A percentile compares a stretch with the other conserved stretches of the same genome.
Conservation (phyloP, 805 yeast species). For the Candida lessepsii region DNA sequence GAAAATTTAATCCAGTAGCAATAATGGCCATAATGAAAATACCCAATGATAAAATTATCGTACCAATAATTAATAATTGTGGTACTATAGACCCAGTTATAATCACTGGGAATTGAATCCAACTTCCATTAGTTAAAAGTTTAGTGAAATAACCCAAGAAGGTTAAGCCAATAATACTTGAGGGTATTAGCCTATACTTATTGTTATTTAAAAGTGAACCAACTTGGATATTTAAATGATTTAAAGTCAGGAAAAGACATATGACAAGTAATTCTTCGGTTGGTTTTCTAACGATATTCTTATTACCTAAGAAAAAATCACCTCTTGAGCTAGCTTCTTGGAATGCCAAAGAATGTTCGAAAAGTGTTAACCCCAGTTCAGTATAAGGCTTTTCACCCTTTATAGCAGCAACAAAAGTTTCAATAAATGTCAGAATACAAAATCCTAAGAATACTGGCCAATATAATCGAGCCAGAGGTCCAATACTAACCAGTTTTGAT, state of each 20-base stretch:
- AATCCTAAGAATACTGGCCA: slow-evolving; percentile 59
- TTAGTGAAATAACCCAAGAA: slow-evolving; percentile 46
- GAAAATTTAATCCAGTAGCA: slow-evolving; percentile 45
- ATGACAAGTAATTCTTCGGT: slow-evolving; percentile 52
- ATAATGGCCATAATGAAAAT: slow-evolving; percentile 60
- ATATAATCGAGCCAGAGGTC: slow-evolving; percentile 52
- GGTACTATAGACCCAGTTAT: slow-evolving; percentile 64
- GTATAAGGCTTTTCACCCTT: slow-evolving; percentile 55
- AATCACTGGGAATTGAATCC: slow-evolving; percentile 52
- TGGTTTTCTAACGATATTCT: slow-evolving; percentile 34
- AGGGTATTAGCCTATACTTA: slow-evolving; percentile 60
- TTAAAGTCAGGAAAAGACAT: slow-evolving; percentile 54
- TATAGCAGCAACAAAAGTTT: slow-evolving; percentile 60
- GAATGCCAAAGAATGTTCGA: slow-evolving; percentile 74
- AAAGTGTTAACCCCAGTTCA: slow-evolving; percentile 68
- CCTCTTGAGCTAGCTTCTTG: slow-evolving; percentile 60
- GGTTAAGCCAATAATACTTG: slow-evolving; percentile 54
- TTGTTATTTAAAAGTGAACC: slow-evolving; percentile 55
- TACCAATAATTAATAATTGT: slow-evolving; percentile 53
- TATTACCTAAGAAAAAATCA: slow-evolving; percentile 23
- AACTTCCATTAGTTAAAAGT: slow-evolving; percentile 38
- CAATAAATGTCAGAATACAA: slow-evolving; percentile 62
- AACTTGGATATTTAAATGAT: slow-evolving; percentile 61
- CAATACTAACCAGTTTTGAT: slow-evolving; percentile 29
- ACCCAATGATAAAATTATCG: slow-evolving; percentile 50